These are phyloP conservation scores for Apiotrichum brassicae DNA, from an alignment of 1,284 basidiomycete genomes.

Conservation along the genomic window DNA sequence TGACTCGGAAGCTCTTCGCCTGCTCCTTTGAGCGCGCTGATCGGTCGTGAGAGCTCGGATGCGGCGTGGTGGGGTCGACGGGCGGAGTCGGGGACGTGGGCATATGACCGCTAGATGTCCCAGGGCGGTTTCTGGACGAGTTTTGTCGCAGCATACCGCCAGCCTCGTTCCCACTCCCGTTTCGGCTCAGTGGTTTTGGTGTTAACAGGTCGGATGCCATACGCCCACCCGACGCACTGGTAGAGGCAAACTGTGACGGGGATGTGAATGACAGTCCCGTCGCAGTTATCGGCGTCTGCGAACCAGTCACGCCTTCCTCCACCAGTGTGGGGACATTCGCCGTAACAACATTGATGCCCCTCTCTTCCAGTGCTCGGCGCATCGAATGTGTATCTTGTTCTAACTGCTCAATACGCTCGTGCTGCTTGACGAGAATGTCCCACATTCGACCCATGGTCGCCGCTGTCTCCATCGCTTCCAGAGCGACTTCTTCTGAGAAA, in stretches of 20 bases:
- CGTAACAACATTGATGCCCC: conserved; percentile 20
- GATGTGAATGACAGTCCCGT: background rate
- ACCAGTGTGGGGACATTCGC: conserved; percentile 19
- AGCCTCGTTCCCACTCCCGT: background rate
- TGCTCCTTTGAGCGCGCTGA: conserved; percentile 27
- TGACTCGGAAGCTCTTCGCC: conserved; percentile 53
- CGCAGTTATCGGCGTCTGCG: conserved; percentile 6
- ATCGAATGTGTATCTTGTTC: conserved; percentile 31
- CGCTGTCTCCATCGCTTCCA: conserved; percentile 22
- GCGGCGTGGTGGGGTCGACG: conserved; percentile 6
- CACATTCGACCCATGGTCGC: conserved; percentile 61
- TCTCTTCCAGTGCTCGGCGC: conserved; percentile 25
- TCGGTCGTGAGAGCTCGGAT: conserved; percentile 20
- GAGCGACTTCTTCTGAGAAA: conserved; percentile 19
- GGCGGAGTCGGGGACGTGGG: conserved; percentile 14
- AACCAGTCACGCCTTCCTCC: conserved; percentile 5
- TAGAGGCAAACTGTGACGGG: background rate
- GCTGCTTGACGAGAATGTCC: conserved; percentile 66
- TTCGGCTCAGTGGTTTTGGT: background rate
- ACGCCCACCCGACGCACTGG: background rate
- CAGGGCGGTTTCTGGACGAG: background rate
- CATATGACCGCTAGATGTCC: conserved; percentile 7
- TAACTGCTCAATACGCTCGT: conserved; percentile 32
- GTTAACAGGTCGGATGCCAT: background rate
- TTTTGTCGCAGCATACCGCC: background rate